phyloP scores from a whole-genome alignment of 108 stramenopile species.

The Cyclotella choctawhatcheeana region DNA sequence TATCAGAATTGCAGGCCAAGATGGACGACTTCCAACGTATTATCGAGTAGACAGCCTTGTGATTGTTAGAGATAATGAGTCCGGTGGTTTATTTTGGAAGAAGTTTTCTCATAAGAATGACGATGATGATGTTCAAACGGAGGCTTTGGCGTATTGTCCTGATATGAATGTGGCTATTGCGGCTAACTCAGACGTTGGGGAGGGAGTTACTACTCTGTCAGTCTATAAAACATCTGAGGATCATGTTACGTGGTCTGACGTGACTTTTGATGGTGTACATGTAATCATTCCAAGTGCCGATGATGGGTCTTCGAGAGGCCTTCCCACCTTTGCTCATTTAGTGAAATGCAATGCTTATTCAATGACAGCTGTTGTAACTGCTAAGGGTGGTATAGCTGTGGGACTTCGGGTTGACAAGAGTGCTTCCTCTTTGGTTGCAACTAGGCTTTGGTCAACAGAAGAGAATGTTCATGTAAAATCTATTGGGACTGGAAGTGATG shows the following conservation, averaged over 20 bases:
- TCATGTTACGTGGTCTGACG: neutral
- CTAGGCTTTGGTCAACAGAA: conserved; percentile 1
- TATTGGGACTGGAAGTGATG: neutral
- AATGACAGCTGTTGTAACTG: neutral
- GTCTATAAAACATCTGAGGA: neutral
- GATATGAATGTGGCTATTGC: conserved; percentile 3
- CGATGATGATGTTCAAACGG: neutral
- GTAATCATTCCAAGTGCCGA: neutral
- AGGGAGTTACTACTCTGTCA: neutral
- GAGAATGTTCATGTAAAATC: neutral
- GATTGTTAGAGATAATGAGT: neutral
- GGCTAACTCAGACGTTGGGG: neutral
- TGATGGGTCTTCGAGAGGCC: neutral
- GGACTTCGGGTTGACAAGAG: neutral
- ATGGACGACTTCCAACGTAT: neutral
- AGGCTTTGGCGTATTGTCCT: conserved; percentile 9
- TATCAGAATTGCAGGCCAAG: neutral
- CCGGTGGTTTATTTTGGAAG: neutral
- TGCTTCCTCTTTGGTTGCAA: neutral
- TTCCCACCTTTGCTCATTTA: conserved; percentile 1
- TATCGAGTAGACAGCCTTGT: conserved; percentile 1
- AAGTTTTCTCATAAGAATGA: neutral
- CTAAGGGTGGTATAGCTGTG: conserved; percentile 3
- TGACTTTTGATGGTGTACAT: neutral
- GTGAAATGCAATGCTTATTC: neutral